Evolutionary conservation across 768 basidiomycete species (phyloP).

Genomic region (Mycena galopus): DNA sequence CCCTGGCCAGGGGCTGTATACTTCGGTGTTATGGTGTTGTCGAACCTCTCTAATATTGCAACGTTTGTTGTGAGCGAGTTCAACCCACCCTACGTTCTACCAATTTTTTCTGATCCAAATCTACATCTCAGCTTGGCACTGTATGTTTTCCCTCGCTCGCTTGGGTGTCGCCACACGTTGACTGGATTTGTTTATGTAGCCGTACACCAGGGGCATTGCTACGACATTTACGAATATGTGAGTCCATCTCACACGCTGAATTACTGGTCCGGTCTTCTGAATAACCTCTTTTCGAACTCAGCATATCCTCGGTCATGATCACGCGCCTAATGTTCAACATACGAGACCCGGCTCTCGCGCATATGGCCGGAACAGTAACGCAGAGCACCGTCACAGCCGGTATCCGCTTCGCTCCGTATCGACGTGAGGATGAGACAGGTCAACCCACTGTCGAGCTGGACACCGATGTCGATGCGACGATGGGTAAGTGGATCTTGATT

Average conservation of each 20-base stretch:
- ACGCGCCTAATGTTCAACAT: conserved; percentile 30
- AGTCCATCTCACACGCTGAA: no score
- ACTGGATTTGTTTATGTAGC: not conserved
- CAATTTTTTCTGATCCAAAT: not conserved
- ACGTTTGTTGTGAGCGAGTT: conserved; percentile 33
- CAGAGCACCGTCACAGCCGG: not conserved
- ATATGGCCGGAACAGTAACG: not conserved
- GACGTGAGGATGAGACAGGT: not conserved
- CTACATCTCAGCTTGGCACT: conserved; percentile 4
- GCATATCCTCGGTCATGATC: conserved; percentile 20
- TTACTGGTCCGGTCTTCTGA: no score
- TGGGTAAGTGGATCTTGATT: not conserved
- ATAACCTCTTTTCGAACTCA: not conserved
- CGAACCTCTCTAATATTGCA: conserved; percentile 29
- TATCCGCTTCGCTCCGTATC: not conserved
- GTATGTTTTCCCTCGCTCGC: no score
- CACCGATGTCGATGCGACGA: not conserved
- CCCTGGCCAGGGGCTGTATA: conserved; percentile 31
- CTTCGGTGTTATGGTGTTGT: conserved; percentile 32
- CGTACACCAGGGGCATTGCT: conserved; percentile 17
- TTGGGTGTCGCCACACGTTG: no score
- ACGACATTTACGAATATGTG: no score
- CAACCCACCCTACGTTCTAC: no score
- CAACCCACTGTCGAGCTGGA: no score
- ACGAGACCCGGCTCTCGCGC: conserved; percentile 16